Percentiles rank a stretch among this genome's conserved stretches.
These are phyloP conservation scores for Bipolaris zeicola DNA, from an alignment of 2,329 filamentous ascomycete genomes.

Conservation along the genomic window DNA sequence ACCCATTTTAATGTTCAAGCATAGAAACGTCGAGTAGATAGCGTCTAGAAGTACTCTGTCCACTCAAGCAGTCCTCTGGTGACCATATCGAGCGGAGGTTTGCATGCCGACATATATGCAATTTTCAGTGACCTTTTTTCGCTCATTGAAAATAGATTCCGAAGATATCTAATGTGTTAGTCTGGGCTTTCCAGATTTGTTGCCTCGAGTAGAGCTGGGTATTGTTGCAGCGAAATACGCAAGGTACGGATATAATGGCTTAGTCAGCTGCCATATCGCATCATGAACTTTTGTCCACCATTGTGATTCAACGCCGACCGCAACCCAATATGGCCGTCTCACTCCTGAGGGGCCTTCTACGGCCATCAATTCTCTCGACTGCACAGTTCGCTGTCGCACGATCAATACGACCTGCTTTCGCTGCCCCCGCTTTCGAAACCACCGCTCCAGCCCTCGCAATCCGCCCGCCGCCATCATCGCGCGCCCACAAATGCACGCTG, in stretches of 20 bases:
- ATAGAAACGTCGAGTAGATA: too few relatives aligned
- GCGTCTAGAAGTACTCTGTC: neutral
- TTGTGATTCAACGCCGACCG: slow-evolving; percentile 4
- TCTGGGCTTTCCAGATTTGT: neutral
- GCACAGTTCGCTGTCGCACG: slow-evolving; percentile 22
- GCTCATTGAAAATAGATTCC: neutral
- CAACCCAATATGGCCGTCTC: slow-evolving; percentile 47
- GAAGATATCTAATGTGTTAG: too few relatives aligned
- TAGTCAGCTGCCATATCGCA: slow-evolving; percentile 16
- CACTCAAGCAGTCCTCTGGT: neutral
- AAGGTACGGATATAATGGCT: neutral
- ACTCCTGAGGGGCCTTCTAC: slow-evolving; percentile 48
- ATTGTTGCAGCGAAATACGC: neutral
- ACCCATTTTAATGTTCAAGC: neutral
- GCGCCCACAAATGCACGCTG: slow-evolving; percentile 52
- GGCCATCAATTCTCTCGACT: slow-evolving; percentile 37
- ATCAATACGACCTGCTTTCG: slow-evolving; percentile 26
- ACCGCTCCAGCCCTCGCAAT: slow-evolving; percentile 24
- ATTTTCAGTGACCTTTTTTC: neutral
- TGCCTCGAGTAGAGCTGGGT: neutral
- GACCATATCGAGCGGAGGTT: neutral
- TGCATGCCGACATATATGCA: neutral
- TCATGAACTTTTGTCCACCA: slow-evolving; percentile 19
- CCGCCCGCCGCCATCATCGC: slow-evolving; percentile 49
- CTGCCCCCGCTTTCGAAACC: slow-evolving; percentile 27